These are phyloP conservation scores for Phaffomyces thermotolerans DNA, from an alignment of 805 yeast species.

Conservation along the genomic window DNA sequence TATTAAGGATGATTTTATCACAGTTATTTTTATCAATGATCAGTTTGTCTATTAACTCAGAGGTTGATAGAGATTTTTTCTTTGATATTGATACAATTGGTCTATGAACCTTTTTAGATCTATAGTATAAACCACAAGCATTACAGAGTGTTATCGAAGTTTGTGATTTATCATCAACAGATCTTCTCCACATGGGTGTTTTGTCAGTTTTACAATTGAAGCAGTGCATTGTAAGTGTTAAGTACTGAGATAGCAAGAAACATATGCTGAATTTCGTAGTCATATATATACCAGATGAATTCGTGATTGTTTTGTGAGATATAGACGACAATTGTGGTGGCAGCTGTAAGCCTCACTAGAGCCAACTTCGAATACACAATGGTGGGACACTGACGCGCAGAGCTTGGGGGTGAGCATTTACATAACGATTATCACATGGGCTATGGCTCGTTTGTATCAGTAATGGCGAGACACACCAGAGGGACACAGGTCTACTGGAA, in stretches of 20 bases:
- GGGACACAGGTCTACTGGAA: too few species aligned
- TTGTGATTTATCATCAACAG: slow-evolving; percentile 59
- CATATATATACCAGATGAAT: too few species aligned
- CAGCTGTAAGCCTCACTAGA: not conserved
- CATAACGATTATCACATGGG: too few species aligned
- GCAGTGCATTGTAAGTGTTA: slow-evolving; percentile 6
- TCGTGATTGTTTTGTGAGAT: too few species aligned
- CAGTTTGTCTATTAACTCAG: slow-evolving; percentile 7
- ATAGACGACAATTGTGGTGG: not conserved
- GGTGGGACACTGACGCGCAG: too few species aligned
- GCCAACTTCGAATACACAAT: too few species aligned
- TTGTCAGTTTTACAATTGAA: slow-evolving; percentile 69
- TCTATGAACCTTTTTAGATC: slow-evolving; percentile 66
- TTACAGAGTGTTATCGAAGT: slow-evolving; percentile 68
- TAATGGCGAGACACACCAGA: too few species aligned
- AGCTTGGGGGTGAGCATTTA: too few species aligned
- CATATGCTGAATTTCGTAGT: not conserved
- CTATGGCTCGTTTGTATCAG: too few species aligned
- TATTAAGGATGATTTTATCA: slow-evolving; percentile 5
- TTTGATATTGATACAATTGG: slow-evolving; percentile 53
- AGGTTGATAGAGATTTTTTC: slow-evolving; percentile 13
- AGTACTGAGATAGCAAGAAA: not conserved
- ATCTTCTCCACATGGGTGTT: slow-evolving; percentile 80
- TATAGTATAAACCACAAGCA: slow-evolving; percentile 75
- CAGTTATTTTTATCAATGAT: not conserved